phyloP scores from a whole-genome alignment of 1,139 yeast genomes.

The Geotrichum reessii region DNA sequence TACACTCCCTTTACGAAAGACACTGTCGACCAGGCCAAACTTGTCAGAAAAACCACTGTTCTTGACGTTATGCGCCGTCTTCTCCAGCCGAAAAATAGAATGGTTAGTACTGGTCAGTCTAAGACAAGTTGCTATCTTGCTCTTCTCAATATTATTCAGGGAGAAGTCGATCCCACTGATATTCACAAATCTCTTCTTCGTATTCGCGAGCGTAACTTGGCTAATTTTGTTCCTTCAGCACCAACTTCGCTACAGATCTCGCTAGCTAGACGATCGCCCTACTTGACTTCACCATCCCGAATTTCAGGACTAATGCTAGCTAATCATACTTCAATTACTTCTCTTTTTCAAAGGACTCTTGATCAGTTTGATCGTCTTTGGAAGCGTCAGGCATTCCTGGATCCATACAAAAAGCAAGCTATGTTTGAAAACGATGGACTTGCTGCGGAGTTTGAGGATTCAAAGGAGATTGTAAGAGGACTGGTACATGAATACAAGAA shows the following conservation, averaged over 20 bases:
- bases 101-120: slow-evolving; percentile 48
- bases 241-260: slow-evolving; percentile 77
- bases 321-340: slow-evolving; percentile 67
- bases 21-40: slow-evolving; percentile 51
- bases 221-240: slow-evolving; percentile 82
- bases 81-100: slow-evolving; percentile 69
- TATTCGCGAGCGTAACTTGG: slow-evolving; percentile 59
- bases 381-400: slow-evolving; percentile 77
- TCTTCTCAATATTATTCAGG: slow-evolving; percentile 70
- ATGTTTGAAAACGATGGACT: slow-evolving; percentile 54
- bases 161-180: slow-evolving; percentile 64
- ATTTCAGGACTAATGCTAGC: slow-evolving; percentile 68
- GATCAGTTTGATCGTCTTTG: slow-evolving; percentile 77
- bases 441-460: slow-evolving; percentile 65
- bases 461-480: slow-evolving; percentile 63
- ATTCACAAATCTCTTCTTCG: slow-evolving; percentile 73
- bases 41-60: slow-evolving; percentile 67
- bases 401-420: slow-evolving; percentile 58
- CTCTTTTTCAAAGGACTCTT: slow-evolving; percentile 60
- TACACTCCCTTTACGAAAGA: slow-evolving; percentile 80
- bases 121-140: slow-evolving; percentile 52
- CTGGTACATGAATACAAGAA: slow-evolving; percentile 66
- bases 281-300: slow-evolving; percentile 32
- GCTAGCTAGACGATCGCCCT: slow-evolving; percentile 69
- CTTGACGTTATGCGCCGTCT: slow-evolving; percentile 81